Base-by-base conservation (phyloP, 345 rosid genomes). In the Euphorbia pulcherrima region DNA sequence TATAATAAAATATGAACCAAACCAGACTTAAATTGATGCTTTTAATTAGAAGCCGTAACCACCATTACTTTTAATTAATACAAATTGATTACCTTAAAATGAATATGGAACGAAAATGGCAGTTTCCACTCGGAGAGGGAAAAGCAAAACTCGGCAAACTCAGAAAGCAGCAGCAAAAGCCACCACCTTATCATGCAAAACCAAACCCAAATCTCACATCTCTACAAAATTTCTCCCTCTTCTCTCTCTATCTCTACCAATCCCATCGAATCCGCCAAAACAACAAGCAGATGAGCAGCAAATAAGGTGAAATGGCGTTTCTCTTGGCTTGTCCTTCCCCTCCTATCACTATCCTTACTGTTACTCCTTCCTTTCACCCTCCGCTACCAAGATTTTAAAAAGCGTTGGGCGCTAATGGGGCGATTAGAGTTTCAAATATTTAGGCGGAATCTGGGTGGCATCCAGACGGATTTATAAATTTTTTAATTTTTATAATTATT, bases 251-350 rank as follows among this genome's bases (percentile, higher is more conserved):
- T 6, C 37, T 59, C 41, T 50, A 52, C 28, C 33, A 50, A 48
- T 40, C 74, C 35, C 69, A 71, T 67, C 70, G 76, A 76, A 68
- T 30, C 66, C 17, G 63, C 67, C 73, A 57, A 76, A 71, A 35
- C 14, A 17, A 58, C 18, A 56, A 27, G 37, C 3, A 0, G 54
- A 46, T 30, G 24, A 68, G 30, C 53, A 60, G 55, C 59, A 74
- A 74, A 55, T 24, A 50, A 61, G 48, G 47, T 20, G 21, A 4
- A 20, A 4, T 0, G 16, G 1, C 48, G 0, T 60, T 21, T 37
- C 35, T 60, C 47, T 35, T 58, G 39, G 23, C 47, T 2, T 23
- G 21, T 37, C 13, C 40, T 59, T 5, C 51, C 41, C 51, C 68
- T 30, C 40, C 68, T 18, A 50, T 62, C 65, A 24, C 30, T 24